These are phyloP conservation scores for Russula foetens DNA, from an alignment of 768 basidiomycete species.

Conservation along the genomic window DNA sequence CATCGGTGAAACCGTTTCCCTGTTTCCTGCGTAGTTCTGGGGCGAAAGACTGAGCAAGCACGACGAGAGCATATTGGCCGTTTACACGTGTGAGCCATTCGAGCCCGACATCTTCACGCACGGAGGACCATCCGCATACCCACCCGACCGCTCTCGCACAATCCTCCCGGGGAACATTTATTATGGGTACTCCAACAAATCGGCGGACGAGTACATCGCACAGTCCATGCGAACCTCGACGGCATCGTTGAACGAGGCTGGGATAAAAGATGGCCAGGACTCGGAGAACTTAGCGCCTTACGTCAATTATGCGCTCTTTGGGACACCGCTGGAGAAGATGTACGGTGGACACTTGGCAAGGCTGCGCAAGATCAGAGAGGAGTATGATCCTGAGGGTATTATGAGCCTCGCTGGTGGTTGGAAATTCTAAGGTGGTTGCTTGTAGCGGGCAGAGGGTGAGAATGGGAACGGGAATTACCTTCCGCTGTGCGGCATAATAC, in stretches of 20 bases:
- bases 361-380: constrained; percentile 34
- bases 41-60: constrained; percentile 28
- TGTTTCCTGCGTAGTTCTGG: constrained; percentile 34
- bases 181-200: constrained; percentile 35
- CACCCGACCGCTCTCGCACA: constrained; percentile 14
- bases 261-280: constrained; percentile 35
- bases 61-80: constrained; percentile 32
- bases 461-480: too few relatives aligned
- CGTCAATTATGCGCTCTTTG: constrained; percentile 50
- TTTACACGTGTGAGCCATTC: constrained; percentile 29
- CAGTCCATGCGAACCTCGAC: background rate
- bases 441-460: too few relatives aligned
- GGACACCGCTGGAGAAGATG: constrained; percentile 41
- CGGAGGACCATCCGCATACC: constrained; percentile 14
- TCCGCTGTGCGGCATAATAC: too few relatives aligned
- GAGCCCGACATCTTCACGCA: constrained; percentile 8
- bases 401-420: constrained; percentile 65
- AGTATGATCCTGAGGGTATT: constrained; percentile 47
- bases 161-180: constrained; percentile 15
- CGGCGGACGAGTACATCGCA: constrained; percentile 28
- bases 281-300: constrained; percentile 38
- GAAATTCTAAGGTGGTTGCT: constrained; percentile 34
- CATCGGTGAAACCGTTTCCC: background rate
- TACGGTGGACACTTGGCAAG: constrained; percentile 42
- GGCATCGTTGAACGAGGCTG: constrained; percentile 32